These are phyloP conservation scores for Candida smagusa DNA, from an alignment of 1,139 yeast species.

Conservation along the genomic window DNA sequence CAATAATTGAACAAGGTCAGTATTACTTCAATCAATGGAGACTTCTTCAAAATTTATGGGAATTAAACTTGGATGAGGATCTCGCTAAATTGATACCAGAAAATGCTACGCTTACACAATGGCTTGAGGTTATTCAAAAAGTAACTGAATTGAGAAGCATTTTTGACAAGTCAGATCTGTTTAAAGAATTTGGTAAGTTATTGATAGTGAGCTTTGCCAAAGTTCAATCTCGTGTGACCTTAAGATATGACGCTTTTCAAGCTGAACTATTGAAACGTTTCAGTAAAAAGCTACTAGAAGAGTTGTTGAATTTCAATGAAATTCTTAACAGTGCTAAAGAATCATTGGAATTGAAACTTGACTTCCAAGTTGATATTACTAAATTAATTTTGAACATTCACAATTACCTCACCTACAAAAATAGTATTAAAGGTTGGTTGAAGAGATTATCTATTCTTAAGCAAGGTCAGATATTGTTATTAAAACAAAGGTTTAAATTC, in stretches of 20 bases:
- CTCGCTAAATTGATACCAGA: slow-evolving; percentile 18
- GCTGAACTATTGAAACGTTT: slow-evolving; percentile 44
- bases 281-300: slow-evolving; percentile 28
- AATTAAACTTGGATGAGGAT: slow-evolving; percentile 27
- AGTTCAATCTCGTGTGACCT: slow-evolving; percentile 52
- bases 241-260: slow-evolving; percentile 61
- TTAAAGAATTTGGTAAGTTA: slow-evolving; percentile 38
- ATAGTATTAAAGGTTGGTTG: slow-evolving; percentile 26
- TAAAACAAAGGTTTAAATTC: slow-evolving; percentile 45
- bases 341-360: slow-evolving; percentile 17
- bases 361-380: slow-evolving; percentile 15
- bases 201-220: slow-evolving; percentile 43
- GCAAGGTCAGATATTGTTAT: slow-evolving; percentile 44
- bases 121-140: slow-evolving; percentile 49
- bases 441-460: slow-evolving; percentile 20
- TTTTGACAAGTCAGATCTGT: slow-evolving; percentile 49
- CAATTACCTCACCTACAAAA: slow-evolving; percentile 13
- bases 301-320: slow-evolving; percentile 12
- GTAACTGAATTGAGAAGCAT: slow-evolving; percentile 43
- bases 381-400: slow-evolving; percentile 18
- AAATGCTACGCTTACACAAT: slow-evolving; percentile 32
- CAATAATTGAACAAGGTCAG: slow-evolving; percentile 21
- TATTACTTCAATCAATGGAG: slow-evolving; percentile 51
- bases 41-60: slow-evolving; percentile 60
- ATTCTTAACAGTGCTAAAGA: slow-evolving; percentile 15